These are phyloP conservation scores for Fusarium virguliforme DNA, from an alignment of 2,329 filamentous ascomycete species.

Conservation along the genomic window DNA sequence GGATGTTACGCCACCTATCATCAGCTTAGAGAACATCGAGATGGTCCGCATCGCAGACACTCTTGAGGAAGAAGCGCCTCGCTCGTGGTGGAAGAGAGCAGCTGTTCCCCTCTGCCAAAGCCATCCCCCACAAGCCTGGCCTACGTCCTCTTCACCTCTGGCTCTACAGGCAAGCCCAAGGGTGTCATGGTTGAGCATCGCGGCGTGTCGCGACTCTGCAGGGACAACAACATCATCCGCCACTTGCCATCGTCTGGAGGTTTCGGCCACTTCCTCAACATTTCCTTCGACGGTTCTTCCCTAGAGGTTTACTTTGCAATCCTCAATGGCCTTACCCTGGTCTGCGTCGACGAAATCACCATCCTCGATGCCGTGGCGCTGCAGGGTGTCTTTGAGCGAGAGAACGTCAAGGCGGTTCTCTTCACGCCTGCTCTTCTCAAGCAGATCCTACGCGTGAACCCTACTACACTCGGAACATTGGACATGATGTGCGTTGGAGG, in stretches of 20 bases:
- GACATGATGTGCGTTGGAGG: slow-evolving; percentile 36
- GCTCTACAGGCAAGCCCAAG: slow-evolving; percentile 47
- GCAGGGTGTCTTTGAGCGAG: slow-evolving; percentile 18
- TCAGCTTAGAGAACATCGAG: not conserved
- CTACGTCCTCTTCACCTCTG: slow-evolving; percentile 48
- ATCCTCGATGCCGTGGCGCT: slow-evolving; percentile 22
- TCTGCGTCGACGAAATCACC: slow-evolving; percentile 32
- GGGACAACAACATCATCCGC: not conserved
- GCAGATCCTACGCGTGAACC: slow-evolving; percentile 36
- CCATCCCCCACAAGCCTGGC: slow-evolving; percentile 33
- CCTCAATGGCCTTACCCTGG: slow-evolving; percentile 28
- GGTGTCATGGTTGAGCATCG: slow-evolving; percentile 41
- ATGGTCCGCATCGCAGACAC: slow-evolving; percentile 1
- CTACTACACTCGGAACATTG: slow-evolving; percentile 15
- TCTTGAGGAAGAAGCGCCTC: not conserved
- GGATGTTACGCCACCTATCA: not conserved
- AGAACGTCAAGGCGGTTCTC: slow-evolving; percentile 23
- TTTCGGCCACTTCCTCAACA: slow-evolving; percentile 23
- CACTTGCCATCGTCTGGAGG: not conserved
- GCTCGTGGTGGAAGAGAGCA: not conserved
- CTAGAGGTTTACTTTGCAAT: slow-evolving; percentile 32
- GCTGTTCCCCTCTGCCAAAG: not conserved
- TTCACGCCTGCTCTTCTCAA: slow-evolving; percentile 44
- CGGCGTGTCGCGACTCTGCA: slow-evolving; percentile 11
- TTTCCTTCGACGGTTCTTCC: slow-evolving; percentile 32